phyloP scores from a whole-genome alignment of 2,329 filamentous ascomycete species.

The Penicillium sp. region DNA sequence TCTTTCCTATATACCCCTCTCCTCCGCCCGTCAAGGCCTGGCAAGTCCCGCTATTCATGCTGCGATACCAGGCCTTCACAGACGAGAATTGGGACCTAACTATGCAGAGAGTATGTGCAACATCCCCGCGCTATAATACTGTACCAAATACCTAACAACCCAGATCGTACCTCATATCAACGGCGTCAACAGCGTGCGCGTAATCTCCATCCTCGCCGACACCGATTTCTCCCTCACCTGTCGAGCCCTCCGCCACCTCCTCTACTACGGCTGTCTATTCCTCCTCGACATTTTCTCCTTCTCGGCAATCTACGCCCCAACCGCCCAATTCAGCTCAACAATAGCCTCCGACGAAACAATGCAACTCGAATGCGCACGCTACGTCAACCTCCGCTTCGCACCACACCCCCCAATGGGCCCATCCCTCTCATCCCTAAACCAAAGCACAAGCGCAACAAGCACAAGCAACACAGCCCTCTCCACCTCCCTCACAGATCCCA shows the following conservation, averaged over 20 bases:
- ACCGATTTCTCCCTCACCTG: constrained; percentile 84
- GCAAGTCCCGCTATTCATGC: constrained; percentile 82
- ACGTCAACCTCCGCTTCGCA: constrained; percentile 65
- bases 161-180: constrained; percentile 83
- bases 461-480: constrained; percentile 13
- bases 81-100: constrained; percentile 59
- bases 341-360: constrained; percentile 77
- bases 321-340: constrained; percentile 69
- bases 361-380: constrained; percentile 84
- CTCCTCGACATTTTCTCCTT: constrained; percentile 96
- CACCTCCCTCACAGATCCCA: constrained; percentile 23
- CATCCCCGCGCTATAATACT: background rate
- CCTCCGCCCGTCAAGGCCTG: constrained; percentile 79
- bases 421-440: constrained; percentile 15
- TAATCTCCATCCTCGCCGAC: constrained; percentile 81
- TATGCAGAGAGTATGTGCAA: constrained; percentile 46
- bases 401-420: constrained; percentile 31
- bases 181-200: constrained; percentile 83
- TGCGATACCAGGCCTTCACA: constrained; percentile 54
- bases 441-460: constrained; percentile 17
- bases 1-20: constrained; percentile 79
- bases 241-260: constrained; percentile 81
- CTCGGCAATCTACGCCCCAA: constrained; percentile 82
- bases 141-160: background rate
- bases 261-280: constrained; percentile 90